A percentile compares a stretch with the other conserved stretches of the same genome.
These are phyloP conservation scores for Sutorius australiensis DNA, from an alignment of 768 basidiomycete genomes.

Conservation along the genomic window DNA sequence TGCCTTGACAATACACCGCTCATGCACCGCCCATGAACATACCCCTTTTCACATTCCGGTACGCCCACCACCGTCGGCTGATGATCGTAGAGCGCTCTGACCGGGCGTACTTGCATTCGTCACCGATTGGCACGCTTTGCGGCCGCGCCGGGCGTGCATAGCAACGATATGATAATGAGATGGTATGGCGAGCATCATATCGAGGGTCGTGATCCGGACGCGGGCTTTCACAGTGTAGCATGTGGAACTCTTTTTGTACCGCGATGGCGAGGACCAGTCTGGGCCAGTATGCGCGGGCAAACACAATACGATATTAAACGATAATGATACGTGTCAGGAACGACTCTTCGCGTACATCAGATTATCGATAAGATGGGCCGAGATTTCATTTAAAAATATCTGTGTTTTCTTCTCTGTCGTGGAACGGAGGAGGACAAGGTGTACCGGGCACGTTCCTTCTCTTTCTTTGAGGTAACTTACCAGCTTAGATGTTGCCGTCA, in stretches of 20 bases:
- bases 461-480: too few relatives aligned
- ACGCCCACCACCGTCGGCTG: background rate
- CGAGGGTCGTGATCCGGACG: background rate
- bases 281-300: background rate
- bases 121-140: background rate
- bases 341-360: background rate
- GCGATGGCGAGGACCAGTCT: too few relatives aligned
- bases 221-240: background rate
- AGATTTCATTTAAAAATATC: background rate
- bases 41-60: background rate
- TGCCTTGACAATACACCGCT: background rate
- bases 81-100: background rate
- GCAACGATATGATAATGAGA: conserved; percentile 1
- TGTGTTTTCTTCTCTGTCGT: background rate
- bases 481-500: background rate
- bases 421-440: background rate
- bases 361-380: background rate
- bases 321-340: background rate
- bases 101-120: background rate
- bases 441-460: background rate
- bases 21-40: background rate
- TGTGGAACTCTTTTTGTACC: background rate
- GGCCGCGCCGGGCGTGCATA: background rate
- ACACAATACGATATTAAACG: background rate
- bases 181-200: background rate